Conservation (phyloP, 371 early-diverging fungal species). For the Lichtheimia corymbifera region DNA sequence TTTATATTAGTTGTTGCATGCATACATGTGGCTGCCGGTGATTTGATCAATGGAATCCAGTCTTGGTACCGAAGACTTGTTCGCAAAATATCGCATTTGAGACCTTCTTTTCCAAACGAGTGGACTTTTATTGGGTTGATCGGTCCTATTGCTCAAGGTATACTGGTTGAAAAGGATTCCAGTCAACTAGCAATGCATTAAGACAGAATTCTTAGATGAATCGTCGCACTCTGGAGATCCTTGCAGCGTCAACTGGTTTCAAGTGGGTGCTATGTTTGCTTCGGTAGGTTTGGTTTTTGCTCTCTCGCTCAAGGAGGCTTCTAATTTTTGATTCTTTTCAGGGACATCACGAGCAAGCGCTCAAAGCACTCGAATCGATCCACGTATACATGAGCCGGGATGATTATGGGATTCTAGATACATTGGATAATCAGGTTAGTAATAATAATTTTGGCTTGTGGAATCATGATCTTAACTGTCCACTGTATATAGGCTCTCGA, state of each 20-base stretch:
- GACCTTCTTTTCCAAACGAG: constrained; percentile 21
- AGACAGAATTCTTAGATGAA: background rate
- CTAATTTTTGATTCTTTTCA: background rate
- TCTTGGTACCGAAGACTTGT: constrained; percentile 39
- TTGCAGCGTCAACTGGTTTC: constrained; percentile 30
- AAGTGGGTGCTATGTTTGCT: constrained; percentile 37
- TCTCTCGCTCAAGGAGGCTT: background rate
- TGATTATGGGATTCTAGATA: constrained; percentile 28
- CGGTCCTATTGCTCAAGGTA: constrained; percentile 24
- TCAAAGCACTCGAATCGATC: constrained; percentile 19
- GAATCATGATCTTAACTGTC: too few relatives aligned
- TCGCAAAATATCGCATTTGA: constrained; percentile 12
- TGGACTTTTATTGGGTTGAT: constrained; percentile 31
- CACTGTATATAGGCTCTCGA: constrained; percentile 16
- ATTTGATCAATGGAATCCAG: constrained; percentile 40
- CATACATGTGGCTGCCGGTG: constrained; percentile 30
- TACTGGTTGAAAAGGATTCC: background rate
- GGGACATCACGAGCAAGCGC: constrained; percentile 38
- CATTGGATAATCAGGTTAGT: constrained; percentile 34
- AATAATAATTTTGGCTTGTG: background rate
- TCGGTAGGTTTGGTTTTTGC: constrained; percentile 16
- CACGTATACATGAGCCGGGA: constrained; percentile 14
- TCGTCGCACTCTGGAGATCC: background rate
- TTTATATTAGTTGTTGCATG: constrained; percentile 28
- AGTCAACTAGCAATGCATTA: background rate